phyloP scores from a whole-genome alignment of 2,329 filamentous ascomycete genomes.

The Aspergillus hiratsukae region DNA sequence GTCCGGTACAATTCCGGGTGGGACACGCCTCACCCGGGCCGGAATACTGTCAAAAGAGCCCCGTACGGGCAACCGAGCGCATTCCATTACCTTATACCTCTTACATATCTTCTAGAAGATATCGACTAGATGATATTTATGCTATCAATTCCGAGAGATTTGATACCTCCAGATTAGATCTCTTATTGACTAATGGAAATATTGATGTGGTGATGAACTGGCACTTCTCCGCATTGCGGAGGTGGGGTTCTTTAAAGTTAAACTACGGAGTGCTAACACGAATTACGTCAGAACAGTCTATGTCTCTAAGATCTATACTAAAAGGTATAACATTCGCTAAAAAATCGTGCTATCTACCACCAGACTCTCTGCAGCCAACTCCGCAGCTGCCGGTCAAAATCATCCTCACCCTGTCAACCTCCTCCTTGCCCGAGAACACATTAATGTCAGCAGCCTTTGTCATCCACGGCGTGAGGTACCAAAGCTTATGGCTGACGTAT shows the following conservation, averaged over 20 bases:
- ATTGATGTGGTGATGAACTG: not conserved
- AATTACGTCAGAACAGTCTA: not conserved
- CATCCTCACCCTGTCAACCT: conserved; percentile 41
- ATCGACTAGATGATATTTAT: not conserved
- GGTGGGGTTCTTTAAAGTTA: too few species aligned
- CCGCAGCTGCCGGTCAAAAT: conserved; percentile 36
- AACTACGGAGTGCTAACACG: not conserved
- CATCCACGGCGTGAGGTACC: conserved; percentile 29
- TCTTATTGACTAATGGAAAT: not conserved
- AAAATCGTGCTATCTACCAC: conserved; percentile 43
- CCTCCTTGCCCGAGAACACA: conserved; percentile 43
- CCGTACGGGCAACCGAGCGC: not conserved
- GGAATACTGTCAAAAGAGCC: conserved; percentile 1
- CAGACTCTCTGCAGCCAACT: conserved; percentile 43
- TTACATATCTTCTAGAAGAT: not conserved
- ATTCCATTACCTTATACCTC: not conserved
- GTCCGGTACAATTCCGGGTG: conserved; percentile 16
- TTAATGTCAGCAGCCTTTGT: conserved; percentile 38
- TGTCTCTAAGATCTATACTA: not conserved
- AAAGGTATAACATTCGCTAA: not conserved
- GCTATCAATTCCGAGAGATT: too few species aligned
- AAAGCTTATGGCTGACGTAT: conserved; percentile 35
- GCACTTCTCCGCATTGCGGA: not conserved
- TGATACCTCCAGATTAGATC: not conserved
- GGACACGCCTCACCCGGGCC: conserved; percentile 13